Conservation (phyloP, 2,329 filamentous ascomycete species). For the Fusarium staphyleae region DNA sequence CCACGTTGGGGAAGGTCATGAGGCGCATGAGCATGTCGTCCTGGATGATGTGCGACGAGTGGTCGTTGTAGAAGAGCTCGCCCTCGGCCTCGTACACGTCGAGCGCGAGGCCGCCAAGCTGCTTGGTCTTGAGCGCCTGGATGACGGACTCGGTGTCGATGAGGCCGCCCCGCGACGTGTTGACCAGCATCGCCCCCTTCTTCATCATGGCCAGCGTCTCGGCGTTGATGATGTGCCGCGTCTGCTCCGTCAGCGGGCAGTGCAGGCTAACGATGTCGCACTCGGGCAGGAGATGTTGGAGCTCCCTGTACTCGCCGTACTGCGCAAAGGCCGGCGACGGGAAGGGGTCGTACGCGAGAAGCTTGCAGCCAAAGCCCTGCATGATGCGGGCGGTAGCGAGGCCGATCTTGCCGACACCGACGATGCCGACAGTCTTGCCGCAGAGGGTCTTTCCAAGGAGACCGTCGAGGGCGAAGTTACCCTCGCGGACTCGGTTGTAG, state of each 20-base stretch:
- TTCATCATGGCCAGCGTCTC: constrained; percentile 63
- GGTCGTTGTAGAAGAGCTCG: constrained; percentile 70
- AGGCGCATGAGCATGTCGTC: constrained; percentile 71
- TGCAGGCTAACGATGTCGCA: constrained; percentile 71
- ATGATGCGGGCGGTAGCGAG: constrained; percentile 67
- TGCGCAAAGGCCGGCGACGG: constrained; percentile 56
- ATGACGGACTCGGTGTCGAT: constrained; percentile 68
- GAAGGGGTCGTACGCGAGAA: constrained; percentile 68
- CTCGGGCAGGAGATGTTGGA: constrained; percentile 61
- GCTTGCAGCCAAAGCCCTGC: constrained; percentile 67
- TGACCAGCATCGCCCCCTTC: constrained; percentile 66
- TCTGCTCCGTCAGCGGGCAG: constrained; percentile 68
- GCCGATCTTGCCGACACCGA: constrained; percentile 72
- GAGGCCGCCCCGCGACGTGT: constrained; percentile 72
- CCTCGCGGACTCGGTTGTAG: constrained; percentile 72
- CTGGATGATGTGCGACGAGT: constrained; percentile 69
- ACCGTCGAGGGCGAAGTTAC: constrained; percentile 71
- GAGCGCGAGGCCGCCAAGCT: constrained; percentile 67
- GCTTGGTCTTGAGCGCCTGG: constrained; percentile 64
- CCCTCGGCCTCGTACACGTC: constrained; percentile 74
- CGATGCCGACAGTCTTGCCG: constrained; percentile 70
- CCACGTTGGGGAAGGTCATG: constrained; percentile 72
- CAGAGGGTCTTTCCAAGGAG: constrained; percentile 66
- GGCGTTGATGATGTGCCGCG: constrained; percentile 66
- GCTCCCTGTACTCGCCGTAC: constrained; percentile 59